Conservation (phyloP, 768 basidiomycete genomes). For the Mycena haematopus region DNA sequence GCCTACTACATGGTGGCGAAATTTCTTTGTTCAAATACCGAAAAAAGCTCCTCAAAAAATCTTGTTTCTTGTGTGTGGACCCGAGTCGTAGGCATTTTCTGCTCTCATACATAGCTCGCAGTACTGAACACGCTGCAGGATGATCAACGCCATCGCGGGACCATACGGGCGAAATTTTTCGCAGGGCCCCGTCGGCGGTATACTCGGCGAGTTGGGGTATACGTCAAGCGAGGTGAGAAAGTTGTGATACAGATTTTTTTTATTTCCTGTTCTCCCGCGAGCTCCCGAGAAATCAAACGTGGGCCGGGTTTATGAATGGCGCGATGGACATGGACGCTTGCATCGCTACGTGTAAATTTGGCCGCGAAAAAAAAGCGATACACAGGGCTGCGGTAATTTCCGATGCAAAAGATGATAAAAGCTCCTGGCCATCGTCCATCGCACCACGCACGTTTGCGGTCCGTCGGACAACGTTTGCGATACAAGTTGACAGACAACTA, state of each 20-base stretch:
- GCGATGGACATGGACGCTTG: no score
- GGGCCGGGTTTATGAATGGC: not conserved
- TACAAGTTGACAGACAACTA: not conserved
- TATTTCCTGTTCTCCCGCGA: not conserved
- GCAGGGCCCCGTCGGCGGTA: conserved; percentile 74
- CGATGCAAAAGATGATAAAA: not conserved
- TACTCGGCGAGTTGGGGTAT: conserved; percentile 69
- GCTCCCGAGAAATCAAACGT: not conserved
- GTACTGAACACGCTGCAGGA: conserved; percentile 48
- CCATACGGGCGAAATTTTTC: conserved; percentile 79
- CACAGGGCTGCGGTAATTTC: not conserved
- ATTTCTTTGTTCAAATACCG: conserved; percentile 33
- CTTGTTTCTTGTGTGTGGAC: conserved; percentile 83
- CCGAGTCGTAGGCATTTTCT: conserved; percentile 68
- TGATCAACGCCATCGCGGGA: conserved; percentile 78
- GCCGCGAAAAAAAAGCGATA: not conserved
- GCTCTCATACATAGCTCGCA: not conserved
- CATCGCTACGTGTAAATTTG: no score
- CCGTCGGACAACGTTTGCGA: not conserved
- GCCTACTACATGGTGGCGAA: conserved; percentile 43
- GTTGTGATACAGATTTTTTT: conserved; percentile 44
- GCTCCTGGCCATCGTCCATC: not conserved
- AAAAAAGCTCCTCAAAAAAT: conserved; percentile 43
- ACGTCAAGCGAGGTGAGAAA: conserved; percentile 72
- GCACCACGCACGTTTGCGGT: not conserved